Percentiles rank a stretch among this genome's conserved stretches.
Evolutionary conservation across 495 filamentous ascomycete species (phyloP).

Genomic region (Evernia prunastri): DNA sequence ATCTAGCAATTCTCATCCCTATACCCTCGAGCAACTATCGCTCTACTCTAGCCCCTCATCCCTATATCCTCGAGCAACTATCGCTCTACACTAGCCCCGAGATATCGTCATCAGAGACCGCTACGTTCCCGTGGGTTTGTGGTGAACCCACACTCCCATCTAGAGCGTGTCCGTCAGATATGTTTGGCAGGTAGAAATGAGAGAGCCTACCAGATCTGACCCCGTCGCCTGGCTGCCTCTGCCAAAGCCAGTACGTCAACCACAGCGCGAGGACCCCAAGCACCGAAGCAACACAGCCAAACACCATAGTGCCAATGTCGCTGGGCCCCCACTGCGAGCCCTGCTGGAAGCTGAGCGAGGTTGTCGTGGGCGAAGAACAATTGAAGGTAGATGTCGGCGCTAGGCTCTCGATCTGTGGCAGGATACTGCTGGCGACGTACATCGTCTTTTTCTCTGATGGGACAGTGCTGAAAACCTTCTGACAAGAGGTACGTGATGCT

Average conservation of each 20-base stretch:
- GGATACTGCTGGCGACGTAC: background rate
- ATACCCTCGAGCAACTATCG: constrained; percentile 65
- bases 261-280: background rate
- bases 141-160: background rate
- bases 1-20: constrained; percentile 72
- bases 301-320: constrained; percentile 1
- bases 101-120: background rate
- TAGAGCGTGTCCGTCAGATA: background rate
- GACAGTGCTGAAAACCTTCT: background rate
- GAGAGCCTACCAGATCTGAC: background rate
- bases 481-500: background rate
- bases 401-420: background rate
- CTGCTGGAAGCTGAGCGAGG: background rate
- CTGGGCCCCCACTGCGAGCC: background rate
- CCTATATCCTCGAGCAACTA: no score
- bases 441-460: background rate
- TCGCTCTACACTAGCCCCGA: no score
- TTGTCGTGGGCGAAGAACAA: background rate
- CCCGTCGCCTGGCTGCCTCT: background rate
- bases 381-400: background rate
- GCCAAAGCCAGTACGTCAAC: constrained; percentile 1
- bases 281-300: constrained; percentile 10
- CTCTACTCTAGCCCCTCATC: constrained; percentile 48
- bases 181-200: background rate
- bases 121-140: background rate